Evolutionary conservation across 176 grass and related monocot genomes (phyloP).

Genomic region (Eleusine indica): DNA sequence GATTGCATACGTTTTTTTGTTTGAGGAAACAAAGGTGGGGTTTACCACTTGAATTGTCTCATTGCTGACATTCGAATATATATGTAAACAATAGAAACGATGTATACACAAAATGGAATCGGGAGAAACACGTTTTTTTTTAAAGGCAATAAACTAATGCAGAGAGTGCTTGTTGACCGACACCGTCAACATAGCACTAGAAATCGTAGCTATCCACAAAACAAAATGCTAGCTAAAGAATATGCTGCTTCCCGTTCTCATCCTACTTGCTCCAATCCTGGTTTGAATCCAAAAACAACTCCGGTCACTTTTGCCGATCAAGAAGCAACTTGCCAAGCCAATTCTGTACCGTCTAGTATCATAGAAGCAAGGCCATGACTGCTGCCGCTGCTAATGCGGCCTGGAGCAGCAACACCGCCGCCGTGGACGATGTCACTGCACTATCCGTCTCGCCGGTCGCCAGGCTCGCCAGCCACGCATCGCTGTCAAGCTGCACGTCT

Average conservation of each 20-base stretch:
- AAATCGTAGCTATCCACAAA: conserved; percentile 40
- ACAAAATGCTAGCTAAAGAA: conserved; percentile 43
- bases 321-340: conserved; percentile 11
- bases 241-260: conserved; percentile 36
- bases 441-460: conserved; percentile 55
- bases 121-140: conserved; percentile 1
- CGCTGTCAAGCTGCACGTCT: conserved; percentile 56
- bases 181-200: conserved; percentile 8
- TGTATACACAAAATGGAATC: conserved; percentile 30
- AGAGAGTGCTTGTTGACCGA: conserved; percentile 28
- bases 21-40: too few relatives aligned
- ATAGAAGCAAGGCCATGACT: conserved; percentile 39
- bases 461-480: conserved; percentile 83
- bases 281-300: conserved; percentile 52
- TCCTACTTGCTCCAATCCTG: conserved; percentile 34
- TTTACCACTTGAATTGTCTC: not conserved
- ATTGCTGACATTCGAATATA: not conserved
- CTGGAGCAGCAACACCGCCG: conserved; percentile 36
- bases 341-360: not conserved
- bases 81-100: not conserved
- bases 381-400: conserved; percentile 26
- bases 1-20: not conserved
- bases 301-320: conserved; percentile 12
- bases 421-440: not conserved
- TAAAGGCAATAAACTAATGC: conserved; percentile 28